Conservation (phyloP, 805 yeast genomes). For the Clavispora vitiphila region DNA sequence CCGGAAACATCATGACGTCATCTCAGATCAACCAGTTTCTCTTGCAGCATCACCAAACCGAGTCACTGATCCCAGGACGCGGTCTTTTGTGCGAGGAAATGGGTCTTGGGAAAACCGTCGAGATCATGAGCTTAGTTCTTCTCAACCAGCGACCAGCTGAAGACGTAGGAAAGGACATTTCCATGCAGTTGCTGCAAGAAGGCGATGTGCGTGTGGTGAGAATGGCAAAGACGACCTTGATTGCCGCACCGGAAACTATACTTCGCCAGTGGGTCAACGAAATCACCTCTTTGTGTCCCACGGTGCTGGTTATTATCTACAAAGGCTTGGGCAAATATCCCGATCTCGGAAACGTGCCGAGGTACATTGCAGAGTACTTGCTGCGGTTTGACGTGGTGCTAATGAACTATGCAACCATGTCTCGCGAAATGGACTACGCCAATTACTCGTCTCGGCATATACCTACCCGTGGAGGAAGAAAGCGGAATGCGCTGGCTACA, state of each 20-base stretch:
- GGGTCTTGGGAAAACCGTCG: constrained; percentile 97
- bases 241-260: constrained; percentile 83
- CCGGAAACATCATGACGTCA: constrained; percentile 41
- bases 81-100: constrained; percentile 90
- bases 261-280: constrained; percentile 84
- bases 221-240: constrained; percentile 65
- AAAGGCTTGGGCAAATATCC: constrained; percentile 43
- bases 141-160: constrained; percentile 50
- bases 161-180: constrained; percentile 27
- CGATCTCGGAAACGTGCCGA: constrained; percentile 26
- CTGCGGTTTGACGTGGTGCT: constrained; percentile 70
- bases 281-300: constrained; percentile 52
- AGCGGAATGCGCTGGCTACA: constrained; percentile 8
- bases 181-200: constrained; percentile 28
- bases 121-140: constrained; percentile 60
- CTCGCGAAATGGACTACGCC: constrained; percentile 77
- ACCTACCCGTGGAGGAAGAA: constrained; percentile 32
- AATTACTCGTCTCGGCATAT: constrained; percentile 56
- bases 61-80: constrained; percentile 38
- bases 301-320: constrained; percentile 58
- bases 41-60: constrained; percentile 20
- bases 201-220: constrained; percentile 41
- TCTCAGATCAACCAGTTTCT: constrained; percentile 22
- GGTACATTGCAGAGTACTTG: constrained; percentile 48
- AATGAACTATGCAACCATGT: constrained; percentile 67